These are phyloP conservation scores for Chaetomium cochliodes DNA, from an alignment of 495 filamentous ascomycete genomes.

Conservation along the genomic window DNA sequence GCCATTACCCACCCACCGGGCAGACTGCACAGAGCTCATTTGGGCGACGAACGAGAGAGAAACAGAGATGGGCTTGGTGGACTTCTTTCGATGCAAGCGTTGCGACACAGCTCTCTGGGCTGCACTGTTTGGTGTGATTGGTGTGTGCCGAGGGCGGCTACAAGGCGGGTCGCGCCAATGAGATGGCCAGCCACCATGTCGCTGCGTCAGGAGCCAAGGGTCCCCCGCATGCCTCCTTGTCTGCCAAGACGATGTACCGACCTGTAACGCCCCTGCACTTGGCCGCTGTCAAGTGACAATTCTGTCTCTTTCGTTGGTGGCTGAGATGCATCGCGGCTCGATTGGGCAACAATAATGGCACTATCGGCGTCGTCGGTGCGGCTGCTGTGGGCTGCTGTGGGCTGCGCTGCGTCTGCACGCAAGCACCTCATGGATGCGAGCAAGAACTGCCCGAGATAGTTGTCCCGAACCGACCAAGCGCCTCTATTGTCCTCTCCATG, in stretches of 20 bases:
- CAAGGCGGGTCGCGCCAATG: conserved; percentile 40
- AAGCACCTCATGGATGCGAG: neutral
- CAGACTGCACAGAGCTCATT: neutral
- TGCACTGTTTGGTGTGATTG: conserved; percentile 40
- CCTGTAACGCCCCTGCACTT: conserved; percentile 36
- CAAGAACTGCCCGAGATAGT: neutral
- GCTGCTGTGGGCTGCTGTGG: no score
- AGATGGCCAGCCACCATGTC: conserved; percentile 24
- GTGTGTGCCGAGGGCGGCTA: conserved; percentile 45
- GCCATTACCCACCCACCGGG: neutral
- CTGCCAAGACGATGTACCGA: conserved; percentile 27
- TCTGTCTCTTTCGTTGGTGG: neutral
- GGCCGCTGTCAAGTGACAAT: conserved; percentile 33
- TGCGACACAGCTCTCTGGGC: conserved; percentile 18
- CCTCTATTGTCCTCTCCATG: no score
- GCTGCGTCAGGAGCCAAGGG: conserved; percentile 28
- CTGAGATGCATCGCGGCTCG: neutral
- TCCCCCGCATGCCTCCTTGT: conserved; percentile 10
- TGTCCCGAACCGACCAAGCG: neutral
- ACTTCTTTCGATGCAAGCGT: conserved; percentile 10
- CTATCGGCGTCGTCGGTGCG: neutral
- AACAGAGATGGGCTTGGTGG: neutral
- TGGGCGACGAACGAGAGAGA: neutral
- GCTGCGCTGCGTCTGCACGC: no score
- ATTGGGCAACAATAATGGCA: conserved; percentile 6